A percentile compares a stretch with the other conserved stretches of the same genome.
These are phyloP conservation scores for Lagerstroemia speciosa DNA, from an alignment of 345 rosid species.

Conservation along the genomic window DNA sequence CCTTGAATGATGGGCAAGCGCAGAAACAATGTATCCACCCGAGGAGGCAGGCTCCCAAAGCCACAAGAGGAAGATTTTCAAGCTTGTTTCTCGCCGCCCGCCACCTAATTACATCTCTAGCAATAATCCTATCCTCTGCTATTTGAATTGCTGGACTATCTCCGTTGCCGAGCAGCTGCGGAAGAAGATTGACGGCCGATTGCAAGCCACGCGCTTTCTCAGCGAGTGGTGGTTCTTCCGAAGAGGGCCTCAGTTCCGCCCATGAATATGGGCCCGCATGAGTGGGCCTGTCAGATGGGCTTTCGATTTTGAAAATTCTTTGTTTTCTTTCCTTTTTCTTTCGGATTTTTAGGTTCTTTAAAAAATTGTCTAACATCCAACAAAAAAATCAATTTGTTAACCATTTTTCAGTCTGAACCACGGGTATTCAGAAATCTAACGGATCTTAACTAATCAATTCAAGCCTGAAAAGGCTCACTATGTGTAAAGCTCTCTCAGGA, in stretches of 20 bases:
- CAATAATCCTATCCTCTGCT: slow-evolving; percentile 45
- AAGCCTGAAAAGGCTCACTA: too few relatives aligned
- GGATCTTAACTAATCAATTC: too few relatives aligned
- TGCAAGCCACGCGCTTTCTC: background rate
- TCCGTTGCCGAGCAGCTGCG: background rate
- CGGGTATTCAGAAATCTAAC: too few relatives aligned
- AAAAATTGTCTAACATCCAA: too few relatives aligned
- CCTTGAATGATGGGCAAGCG: slow-evolving; percentile 44
- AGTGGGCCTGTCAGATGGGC: too few relatives aligned
- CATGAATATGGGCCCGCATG: background rate
- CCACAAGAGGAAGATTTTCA: slow-evolving; percentile 72
- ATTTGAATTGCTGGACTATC: too few relatives aligned
- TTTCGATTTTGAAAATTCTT: too few relatives aligned
- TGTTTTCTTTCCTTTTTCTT: too few relatives aligned
- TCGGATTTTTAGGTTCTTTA: too few relatives aligned
- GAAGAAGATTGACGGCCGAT: background rate
- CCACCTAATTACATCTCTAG: slow-evolving; percentile 40
- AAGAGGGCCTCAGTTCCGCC: background rate
- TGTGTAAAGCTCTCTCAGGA: too few relatives aligned
- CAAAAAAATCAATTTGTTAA: too few relatives aligned
- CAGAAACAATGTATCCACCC: slow-evolving; percentile 81
- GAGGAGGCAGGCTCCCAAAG: slow-evolving; percentile 98
- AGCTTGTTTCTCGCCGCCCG: slow-evolving; percentile 52
- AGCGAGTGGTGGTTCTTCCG: background rate
- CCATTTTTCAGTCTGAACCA: too few relatives aligned